Evolutionary conservation across 2,329 filamentous ascomycete genomes (phyloP).

Genomic region (Botrytis pseudocinerea): DNA sequence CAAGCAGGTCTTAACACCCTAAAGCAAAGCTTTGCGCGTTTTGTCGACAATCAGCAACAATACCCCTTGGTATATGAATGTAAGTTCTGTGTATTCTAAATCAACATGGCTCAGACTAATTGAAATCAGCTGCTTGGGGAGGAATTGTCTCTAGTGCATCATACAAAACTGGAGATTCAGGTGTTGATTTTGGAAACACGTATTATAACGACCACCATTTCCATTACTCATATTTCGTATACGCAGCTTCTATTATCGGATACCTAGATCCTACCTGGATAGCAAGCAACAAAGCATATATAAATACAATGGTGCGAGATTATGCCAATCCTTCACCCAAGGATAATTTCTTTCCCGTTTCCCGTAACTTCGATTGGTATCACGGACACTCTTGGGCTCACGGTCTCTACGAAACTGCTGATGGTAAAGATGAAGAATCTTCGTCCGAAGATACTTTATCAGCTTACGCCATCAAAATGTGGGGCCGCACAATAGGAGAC

Average conservation of each 20-base stretch:
- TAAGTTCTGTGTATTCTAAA: neutral
- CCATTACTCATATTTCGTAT: constrained; percentile 87
- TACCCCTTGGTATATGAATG: constrained; percentile 65
- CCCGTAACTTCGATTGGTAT: constrained; percentile 82
- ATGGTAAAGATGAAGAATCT: constrained; percentile 85
- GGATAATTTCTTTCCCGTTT: constrained; percentile 79
- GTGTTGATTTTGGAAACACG: constrained; percentile 86
- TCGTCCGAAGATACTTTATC: constrained; percentile 89
- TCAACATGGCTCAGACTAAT: neutral
- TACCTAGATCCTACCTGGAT: constrained; percentile 77
- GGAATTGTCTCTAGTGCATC: constrained; percentile 76
- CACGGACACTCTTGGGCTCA: constrained; percentile 94
- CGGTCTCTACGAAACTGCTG: constrained; percentile 66
- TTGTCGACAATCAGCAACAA: constrained; percentile 66
- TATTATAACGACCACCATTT: constrained; percentile 78
- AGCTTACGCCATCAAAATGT: constrained; percentile 84
- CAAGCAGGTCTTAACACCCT: constrained; percentile 60
- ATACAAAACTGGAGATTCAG: constrained; percentile 67
- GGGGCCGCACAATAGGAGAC: constrained; percentile 79
- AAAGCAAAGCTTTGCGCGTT: constrained; percentile 65
- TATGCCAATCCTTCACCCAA: constrained; percentile 69
- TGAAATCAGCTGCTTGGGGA: constrained; percentile 63
- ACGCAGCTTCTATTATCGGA: constrained; percentile 80
- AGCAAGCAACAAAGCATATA: constrained; percentile 69
- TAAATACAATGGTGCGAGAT: constrained; percentile 83